These are phyloP conservation scores for Plasmodium vinckei DNA, from an alignment of 169 alveolate species.

Conservation along the genomic window DNA sequence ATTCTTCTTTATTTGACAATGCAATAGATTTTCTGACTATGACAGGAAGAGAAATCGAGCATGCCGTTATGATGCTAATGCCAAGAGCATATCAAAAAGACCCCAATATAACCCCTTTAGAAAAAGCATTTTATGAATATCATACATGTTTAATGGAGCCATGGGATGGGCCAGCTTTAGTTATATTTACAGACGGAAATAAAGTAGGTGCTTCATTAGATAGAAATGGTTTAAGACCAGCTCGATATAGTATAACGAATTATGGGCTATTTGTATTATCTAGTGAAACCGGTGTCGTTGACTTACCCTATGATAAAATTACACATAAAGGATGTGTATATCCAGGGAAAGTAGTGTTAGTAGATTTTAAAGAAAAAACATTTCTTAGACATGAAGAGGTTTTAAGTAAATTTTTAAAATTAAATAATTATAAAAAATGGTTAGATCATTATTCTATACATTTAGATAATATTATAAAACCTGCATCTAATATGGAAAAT, in stretches of 20 bases:
- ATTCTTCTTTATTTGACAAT: constrained; percentile 71
- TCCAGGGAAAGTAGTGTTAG: constrained; percentile 83
- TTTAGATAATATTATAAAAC: constrained; percentile 67
- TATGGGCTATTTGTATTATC: constrained; percentile 81
- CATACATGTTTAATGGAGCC: constrained; percentile 87
- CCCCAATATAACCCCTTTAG: constrained; percentile 69
- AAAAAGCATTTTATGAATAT: constrained; percentile 78
- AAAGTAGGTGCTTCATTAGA: constrained; percentile 86
- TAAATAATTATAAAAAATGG: constrained; percentile 71
- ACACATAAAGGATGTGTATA: constrained; percentile 81
- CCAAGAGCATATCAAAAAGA: constrained; percentile 79
- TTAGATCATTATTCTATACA: constrained; percentile 75
- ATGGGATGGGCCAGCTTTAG: constrained; percentile 88
- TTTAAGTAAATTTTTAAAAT: constrained; percentile 51
- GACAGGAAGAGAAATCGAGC: constrained; percentile 76
- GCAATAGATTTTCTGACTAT: constrained; percentile 71
- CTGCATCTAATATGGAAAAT: constrained; percentile 73
- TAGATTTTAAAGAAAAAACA: constrained; percentile 79
- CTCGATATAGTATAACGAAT: constrained; percentile 79
- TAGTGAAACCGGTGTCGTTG: constrained; percentile 86
- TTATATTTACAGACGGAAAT: constrained; percentile 84
- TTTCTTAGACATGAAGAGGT: constrained; percentile 73
- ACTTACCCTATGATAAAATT: constrained; percentile 71
- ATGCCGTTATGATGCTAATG: constrained; percentile 76
- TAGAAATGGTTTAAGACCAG: constrained; percentile 86